phyloP scores from a whole-genome alignment of 306 rosid genomes.

The Cicer arietinum region DNA sequence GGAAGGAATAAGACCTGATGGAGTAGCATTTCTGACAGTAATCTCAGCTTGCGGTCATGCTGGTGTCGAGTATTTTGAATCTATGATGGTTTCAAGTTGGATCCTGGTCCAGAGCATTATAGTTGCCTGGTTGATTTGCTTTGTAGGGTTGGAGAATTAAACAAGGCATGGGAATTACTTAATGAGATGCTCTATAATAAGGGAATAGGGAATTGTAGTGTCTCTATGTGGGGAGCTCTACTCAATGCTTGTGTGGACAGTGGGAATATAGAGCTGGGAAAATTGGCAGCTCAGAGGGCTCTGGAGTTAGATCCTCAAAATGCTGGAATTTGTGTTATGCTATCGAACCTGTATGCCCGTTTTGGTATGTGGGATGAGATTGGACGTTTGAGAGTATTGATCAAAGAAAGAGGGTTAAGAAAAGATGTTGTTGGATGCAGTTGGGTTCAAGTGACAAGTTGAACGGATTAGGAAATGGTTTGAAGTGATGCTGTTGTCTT shows the following conservation, averaged over 20 bases:
- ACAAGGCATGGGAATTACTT: slow-evolving; percentile 70
- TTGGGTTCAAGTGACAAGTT: slow-evolving; percentile 65
- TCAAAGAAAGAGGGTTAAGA: slow-evolving; percentile 59
- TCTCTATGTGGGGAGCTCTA: slow-evolving; percentile 79
- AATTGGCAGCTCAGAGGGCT: slow-evolving; percentile 68
- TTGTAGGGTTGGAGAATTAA: slow-evolving; percentile 79
- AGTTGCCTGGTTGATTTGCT: slow-evolving; percentile 77
- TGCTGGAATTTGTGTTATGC: slow-evolving; percentile 61
- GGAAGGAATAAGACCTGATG: slow-evolving; percentile 73
- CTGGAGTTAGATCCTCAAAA: slow-evolving; percentile 70
- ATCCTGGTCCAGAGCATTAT: slow-evolving; percentile 75
- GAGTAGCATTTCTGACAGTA: slow-evolving; percentile 68
- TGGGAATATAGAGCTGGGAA: slow-evolving; percentile 69
- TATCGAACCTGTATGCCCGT: slow-evolving; percentile 70
- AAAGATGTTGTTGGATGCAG: slow-evolving; percentile 76
- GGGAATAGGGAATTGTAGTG: slow-evolving; percentile 46
- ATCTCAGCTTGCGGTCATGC: slow-evolving; percentile 73
- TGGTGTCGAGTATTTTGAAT: slow-evolving; percentile 72
- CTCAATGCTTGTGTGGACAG: slow-evolving; percentile 68
- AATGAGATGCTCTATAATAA: slow-evolving; percentile 43
- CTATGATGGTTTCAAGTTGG: slow-evolving; percentile 70
- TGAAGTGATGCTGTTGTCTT: slow-evolving; percentile 5
- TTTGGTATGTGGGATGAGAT: slow-evolving; percentile 83
- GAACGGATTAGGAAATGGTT: slow-evolving; percentile 37
- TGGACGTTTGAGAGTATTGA: slow-evolving; percentile 59